phyloP scores from a whole-genome alignment of 31 red algal species.

The Odonthalia washingtoniensis region DNA sequence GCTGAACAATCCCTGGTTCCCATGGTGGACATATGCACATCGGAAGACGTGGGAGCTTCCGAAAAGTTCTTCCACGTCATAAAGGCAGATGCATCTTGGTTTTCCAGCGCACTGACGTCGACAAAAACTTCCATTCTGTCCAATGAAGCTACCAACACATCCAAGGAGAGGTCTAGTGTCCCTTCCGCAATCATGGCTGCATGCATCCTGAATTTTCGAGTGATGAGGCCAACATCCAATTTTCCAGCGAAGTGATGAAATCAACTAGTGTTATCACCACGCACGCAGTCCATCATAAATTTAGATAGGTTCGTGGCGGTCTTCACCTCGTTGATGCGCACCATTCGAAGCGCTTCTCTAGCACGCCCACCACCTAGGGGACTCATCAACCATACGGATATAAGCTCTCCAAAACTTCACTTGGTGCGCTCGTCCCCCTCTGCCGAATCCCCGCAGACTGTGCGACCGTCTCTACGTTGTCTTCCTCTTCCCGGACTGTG shows the following conservation, averaged over 20 bases:
- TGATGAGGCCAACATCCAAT: neutral
- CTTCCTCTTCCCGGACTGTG: neutral
- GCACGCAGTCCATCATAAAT: slow-evolving; percentile 1
- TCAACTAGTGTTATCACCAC: neutral
- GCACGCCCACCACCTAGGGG: neutral
- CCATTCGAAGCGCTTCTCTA: neutral
- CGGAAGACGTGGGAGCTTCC: slow-evolving; percentile 1
- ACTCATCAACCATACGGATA: neutral
- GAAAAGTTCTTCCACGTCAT: no score
- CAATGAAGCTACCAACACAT: neutral
- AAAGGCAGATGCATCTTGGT: no score
- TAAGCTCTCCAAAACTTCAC: neutral
- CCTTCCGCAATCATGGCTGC: no score
- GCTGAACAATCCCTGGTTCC: neutral
- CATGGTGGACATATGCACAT: neutral
- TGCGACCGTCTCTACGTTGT: neutral
- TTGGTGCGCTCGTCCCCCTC: neutral
- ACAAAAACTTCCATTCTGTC: neutral
- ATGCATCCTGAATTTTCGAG: neutral
- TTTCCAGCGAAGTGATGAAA: neutral
- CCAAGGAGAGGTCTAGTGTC: neutral
- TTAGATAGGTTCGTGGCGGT: no score
- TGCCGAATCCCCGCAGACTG: neutral
- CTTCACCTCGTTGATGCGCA: neutral
- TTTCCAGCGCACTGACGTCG: neutral